Conservation (phyloP, 2,329 filamentous ascomycete genomes). For the Colletotrichum trifolii region DNA sequence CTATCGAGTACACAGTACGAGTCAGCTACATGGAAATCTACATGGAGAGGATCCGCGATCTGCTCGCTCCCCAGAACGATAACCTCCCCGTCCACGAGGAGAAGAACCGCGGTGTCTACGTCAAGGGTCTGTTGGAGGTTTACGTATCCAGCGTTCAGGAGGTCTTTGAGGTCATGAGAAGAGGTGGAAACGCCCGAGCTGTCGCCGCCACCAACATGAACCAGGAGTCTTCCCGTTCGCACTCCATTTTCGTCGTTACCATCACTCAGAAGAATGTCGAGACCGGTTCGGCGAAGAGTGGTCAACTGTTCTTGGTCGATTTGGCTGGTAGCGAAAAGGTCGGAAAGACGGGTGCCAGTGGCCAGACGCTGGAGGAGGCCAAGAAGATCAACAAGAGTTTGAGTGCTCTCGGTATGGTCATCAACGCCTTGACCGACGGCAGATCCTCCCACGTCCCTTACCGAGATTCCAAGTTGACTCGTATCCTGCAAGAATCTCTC, state of each 20-base stretch:
- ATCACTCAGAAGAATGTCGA: conserved; percentile 98
- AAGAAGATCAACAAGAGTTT: conserved; percentile 99
- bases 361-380: conserved; percentile 95
- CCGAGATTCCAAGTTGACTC: conserved; percentile 96
- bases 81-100: conserved; percentile 98
- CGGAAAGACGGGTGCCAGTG: conserved; percentile 96
- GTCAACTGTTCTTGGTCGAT: conserved; percentile 97
- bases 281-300: conserved; percentile 94
- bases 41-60: conserved; percentile 97
- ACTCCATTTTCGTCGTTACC: conserved; percentile 98
- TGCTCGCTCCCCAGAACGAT: conserved; percentile 92
- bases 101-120: conserved; percentile 94
- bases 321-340: conserved; percentile 98
- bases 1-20: conserved; percentile 98
- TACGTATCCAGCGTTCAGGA: conserved; percentile 96
- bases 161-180: conserved; percentile 96
- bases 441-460: conserved; percentile 98
- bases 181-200: conserved; percentile 88
- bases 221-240: conserved; percentile 95
- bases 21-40: conserved; percentile 99
- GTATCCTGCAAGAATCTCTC: conserved; percentile 95
- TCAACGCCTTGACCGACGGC: conserved; percentile 95
- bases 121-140: conserved; percentile 93
- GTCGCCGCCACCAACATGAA: conserved; percentile 99
- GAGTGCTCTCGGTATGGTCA: conserved; percentile 98